Evolutionary conservation across 2,329 filamentous ascomycete genomes (phyloP).

Genomic region (Fonsecaea monophora): DNA sequence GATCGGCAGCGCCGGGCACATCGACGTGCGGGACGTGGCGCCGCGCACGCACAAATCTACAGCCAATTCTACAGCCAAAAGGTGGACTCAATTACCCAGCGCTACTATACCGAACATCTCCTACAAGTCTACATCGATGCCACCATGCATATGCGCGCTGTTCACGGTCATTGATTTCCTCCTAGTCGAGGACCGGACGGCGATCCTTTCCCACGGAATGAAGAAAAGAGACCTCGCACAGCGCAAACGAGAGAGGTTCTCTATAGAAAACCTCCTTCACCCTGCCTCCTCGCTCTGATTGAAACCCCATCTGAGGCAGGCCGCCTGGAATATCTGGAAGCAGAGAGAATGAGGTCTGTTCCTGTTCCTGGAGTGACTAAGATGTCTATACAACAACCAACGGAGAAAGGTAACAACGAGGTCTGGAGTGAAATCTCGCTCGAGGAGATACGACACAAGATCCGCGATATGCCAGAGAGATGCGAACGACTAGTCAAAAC

Average conservation of each 20-base stretch:
- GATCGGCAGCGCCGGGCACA: no score
- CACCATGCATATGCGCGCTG: not conserved
- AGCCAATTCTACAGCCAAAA: slow-evolving; percentile 2
- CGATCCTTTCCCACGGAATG: not conserved
- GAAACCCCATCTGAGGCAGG: not conserved
- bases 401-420: no score
- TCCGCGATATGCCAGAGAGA: no score
- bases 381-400: no score
- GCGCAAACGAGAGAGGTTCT: not conserved
- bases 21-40: no score
- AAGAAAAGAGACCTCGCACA: not conserved
- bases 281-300: not conserved
- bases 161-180: not conserved
- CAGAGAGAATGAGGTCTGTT: not conserved
- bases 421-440: no score
- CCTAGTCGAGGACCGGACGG: not conserved
- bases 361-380: no score
- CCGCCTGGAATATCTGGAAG: not conserved
- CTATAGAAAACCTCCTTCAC: not conserved
- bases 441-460: no score
- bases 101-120: not conserved
- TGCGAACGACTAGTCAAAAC: no score
- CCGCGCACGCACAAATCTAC: not conserved
- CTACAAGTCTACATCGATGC: not conserved
- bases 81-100: not conserved